A percentile compares a stretch with the other conserved stretches of the same genome.
These are phyloP conservation scores for Trichosporon sp. DNA, from an alignment of 1,284 basidiomycete species.

Conservation along the genomic window DNA sequence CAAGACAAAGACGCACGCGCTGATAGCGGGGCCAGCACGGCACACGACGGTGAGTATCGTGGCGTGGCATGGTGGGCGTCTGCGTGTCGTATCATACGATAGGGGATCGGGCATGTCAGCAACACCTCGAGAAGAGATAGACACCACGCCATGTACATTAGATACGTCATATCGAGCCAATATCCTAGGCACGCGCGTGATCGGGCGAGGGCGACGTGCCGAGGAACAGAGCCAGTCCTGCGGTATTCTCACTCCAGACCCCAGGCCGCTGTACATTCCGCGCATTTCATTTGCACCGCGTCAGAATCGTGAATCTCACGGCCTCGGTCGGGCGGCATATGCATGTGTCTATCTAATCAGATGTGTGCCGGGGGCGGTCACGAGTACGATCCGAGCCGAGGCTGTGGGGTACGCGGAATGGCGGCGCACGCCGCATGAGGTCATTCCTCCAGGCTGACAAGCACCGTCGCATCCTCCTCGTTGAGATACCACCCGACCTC, in stretches of 20 bases:
- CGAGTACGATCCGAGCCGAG: too few species aligned
- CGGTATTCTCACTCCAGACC: not conserved
- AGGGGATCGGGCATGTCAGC: too few species aligned
- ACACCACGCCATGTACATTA: too few species aligned
- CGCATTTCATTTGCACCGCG: not conserved
- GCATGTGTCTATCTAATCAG: not conserved
- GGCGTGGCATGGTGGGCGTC: too few species aligned
- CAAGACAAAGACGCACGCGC: not conserved
- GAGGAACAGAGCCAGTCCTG: not conserved
- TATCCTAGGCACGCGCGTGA: not conserved
- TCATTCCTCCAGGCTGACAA: not conserved
- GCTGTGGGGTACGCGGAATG: too few species aligned
- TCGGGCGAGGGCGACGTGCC: not conserved
- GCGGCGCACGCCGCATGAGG: not conserved
- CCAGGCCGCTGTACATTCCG: not conserved
- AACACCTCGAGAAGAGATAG: too few species aligned
- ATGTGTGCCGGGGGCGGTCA: not conserved
- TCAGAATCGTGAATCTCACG: not conserved
- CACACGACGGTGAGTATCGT: too few species aligned
- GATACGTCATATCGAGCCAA: not conserved
- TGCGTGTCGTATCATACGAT: not conserved
- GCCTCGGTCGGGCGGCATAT: not conserved
- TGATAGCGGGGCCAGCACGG: too few species aligned
- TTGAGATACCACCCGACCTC: conserved; percentile 21
- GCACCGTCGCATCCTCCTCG: conserved; percentile 14